Conservation (phyloP, 148 eudicot species). For the Polygonum aviculare region DNA sequence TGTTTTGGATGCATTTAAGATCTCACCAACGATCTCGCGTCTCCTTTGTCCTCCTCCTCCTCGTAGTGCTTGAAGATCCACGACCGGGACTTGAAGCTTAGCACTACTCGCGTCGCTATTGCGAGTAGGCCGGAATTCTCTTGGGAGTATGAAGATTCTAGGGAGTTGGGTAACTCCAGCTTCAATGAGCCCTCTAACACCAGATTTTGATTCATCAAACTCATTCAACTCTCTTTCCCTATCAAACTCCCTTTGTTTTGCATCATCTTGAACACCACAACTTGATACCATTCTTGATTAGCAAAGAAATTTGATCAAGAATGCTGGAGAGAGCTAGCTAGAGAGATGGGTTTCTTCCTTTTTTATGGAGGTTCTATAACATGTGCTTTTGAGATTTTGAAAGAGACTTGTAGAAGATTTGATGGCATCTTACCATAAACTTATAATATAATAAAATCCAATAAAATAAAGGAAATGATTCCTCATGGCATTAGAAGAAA, state of each 20-base stretch:
- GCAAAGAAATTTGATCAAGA: background rate
- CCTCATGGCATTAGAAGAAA: background rate
- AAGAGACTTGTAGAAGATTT: constrained; percentile 4
- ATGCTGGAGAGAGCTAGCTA: too few species aligned
- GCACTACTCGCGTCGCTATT: background rate
- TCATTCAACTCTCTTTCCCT: constrained; percentile 22
- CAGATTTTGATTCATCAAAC: constrained; percentile 32
- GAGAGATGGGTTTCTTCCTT: background rate
- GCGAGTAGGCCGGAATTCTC: background rate
- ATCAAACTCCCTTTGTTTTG: constrained; percentile 1
- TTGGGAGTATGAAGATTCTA: constrained; percentile 18
- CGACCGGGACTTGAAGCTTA: constrained; percentile 20
- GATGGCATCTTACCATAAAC: background rate
- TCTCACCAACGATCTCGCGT: constrained; percentile 15
- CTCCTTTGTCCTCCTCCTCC: constrained; percentile 14
- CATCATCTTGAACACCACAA: background rate
- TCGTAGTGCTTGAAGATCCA: constrained; percentile 22
- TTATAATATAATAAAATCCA: background rate
- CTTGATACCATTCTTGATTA: background rate
- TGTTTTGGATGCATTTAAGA: constrained; percentile 26
- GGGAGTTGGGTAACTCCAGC: constrained; percentile 31
- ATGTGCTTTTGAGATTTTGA: background rate
- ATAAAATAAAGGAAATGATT: background rate
- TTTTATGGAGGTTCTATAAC: background rate
- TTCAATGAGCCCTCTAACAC: constrained; percentile 45